phyloP scores from a whole-genome alignment of 805 yeast genomes.

The Kuraishia hungarica region DNA sequence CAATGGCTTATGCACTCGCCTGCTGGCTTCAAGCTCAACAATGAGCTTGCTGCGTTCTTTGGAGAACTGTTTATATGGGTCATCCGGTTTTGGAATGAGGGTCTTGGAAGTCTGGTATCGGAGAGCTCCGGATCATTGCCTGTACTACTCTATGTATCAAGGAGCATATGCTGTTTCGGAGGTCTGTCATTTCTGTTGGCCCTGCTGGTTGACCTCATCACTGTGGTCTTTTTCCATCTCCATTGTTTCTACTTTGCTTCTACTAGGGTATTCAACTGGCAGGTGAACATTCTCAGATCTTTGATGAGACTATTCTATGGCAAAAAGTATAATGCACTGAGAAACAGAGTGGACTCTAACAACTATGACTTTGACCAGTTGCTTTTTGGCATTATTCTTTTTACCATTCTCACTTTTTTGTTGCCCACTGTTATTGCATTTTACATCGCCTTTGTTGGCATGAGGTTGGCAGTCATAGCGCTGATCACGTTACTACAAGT shows the following conservation, averaged over 20 bases:
- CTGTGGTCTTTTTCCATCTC: constrained; percentile 61
- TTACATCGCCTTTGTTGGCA: constrained; percentile 61
- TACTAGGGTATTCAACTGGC: constrained; percentile 73
- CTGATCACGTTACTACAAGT: constrained; percentile 48
- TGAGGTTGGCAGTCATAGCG: constrained; percentile 43
- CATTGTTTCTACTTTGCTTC: constrained; percentile 72
- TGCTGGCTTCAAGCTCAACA: constrained; percentile 87
- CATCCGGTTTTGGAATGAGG: constrained; percentile 50
- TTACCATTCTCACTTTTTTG: constrained; percentile 69
- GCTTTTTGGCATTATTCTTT: constrained; percentile 79
- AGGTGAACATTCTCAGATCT: constrained; percentile 56
- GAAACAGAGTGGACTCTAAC: constrained; percentile 80
- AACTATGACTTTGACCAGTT: constrained; percentile 82
- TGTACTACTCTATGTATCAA: background rate
- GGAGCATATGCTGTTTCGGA: constrained; percentile 1
- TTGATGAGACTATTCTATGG: constrained; percentile 84
- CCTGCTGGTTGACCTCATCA: constrained; percentile 52
- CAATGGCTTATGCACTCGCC: constrained; percentile 82
- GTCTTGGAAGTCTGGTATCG: background rate
- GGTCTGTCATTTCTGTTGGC: constrained; percentile 73
- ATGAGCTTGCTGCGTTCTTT: constrained; percentile 74
- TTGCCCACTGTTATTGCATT: constrained; percentile 86
- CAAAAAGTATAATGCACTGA: constrained; percentile 72
- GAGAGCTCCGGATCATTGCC: background rate
- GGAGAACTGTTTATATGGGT: constrained; percentile 88